Conservation (phyloP, 2,329 filamentous ascomycete species). For the Zasmidium angulare region DNA sequence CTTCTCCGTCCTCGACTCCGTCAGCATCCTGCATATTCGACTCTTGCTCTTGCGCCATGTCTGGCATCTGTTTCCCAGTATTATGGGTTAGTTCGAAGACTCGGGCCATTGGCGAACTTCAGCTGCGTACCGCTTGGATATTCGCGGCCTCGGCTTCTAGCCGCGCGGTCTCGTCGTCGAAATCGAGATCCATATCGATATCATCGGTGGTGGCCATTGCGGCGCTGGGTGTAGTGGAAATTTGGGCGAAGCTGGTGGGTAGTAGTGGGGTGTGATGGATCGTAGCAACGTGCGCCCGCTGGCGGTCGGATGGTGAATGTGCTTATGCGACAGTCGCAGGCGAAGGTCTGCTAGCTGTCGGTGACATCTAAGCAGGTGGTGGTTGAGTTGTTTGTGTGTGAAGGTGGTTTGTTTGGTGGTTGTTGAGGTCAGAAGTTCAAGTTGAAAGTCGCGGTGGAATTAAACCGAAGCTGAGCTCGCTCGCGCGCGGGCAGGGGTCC, state of each 20-base stretch:
- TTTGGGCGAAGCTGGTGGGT: not conserved
- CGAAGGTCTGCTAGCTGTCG: not conserved
- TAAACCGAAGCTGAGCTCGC: not conserved
- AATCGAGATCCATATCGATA: slow-evolving; percentile 26
- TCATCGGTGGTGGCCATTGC: slow-evolving; percentile 8
- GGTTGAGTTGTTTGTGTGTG: not conserved
- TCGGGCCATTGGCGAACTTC: not conserved
- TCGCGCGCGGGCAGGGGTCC: too few species aligned
- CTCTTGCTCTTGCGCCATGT: not conserved
- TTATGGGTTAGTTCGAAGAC: not conserved
- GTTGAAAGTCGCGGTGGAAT: not conserved
- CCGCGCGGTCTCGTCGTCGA: slow-evolving; percentile 36
- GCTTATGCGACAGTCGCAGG: not conserved
- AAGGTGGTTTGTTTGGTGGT: not conserved
- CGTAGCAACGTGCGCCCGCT: not conserved
- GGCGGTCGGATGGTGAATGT: not conserved
- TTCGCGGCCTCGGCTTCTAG: slow-evolving; percentile 32
- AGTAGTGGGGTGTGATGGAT: not conserved
- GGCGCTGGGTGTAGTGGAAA: not conserved
- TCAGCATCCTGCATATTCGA: slow-evolving; percentile 19
- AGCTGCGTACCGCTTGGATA: slow-evolving; percentile 25
- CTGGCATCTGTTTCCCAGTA: not conserved
- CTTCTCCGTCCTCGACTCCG: slow-evolving; percentile 34
- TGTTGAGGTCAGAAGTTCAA: not conserved
- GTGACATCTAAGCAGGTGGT: not conserved